A percentile compares a stretch with the other conserved stretches of the same genome.
phyloP scores from a whole-genome alignment of 1,284 basidiomycete genomes.

The Leccinum huronense region DNA sequence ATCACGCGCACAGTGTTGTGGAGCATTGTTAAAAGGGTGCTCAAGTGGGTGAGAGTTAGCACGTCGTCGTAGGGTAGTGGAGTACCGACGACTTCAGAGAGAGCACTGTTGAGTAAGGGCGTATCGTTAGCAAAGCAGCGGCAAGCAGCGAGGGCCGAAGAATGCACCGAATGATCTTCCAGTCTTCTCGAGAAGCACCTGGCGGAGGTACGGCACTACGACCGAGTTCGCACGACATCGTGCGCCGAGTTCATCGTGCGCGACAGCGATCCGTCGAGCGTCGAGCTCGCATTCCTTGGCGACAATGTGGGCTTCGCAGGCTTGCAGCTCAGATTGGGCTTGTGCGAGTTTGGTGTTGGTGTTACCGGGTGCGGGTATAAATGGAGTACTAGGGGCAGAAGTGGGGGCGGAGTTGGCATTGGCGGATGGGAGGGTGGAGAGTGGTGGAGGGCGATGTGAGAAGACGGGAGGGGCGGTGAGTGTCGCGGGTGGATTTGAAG shows the following conservation, averaged over 20 bases:
- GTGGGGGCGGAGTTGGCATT: conserved; percentile 30
- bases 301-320: conserved; percentile 71
- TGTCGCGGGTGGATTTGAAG: conserved; percentile 57
- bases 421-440: conserved; percentile 35
- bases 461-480: conserved; percentile 29
- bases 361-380: too few relatives aligned
- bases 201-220: conserved; percentile 94
- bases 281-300: conserved; percentile 64
- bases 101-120: conserved; percentile 57
- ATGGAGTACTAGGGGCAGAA: conserved; percentile 11
- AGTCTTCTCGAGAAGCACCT: conserved; percentile 94
- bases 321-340: conserved; percentile 73
- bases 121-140: not conserved
- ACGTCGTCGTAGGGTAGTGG: conserved; percentile 92
- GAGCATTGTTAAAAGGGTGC: too few relatives aligned
- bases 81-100: conserved; percentile 84
- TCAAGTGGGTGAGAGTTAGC: conserved; percentile 60
- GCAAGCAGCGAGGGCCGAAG: not conserved
- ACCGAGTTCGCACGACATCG: conserved; percentile 74
- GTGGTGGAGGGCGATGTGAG: conserved; percentile 30
- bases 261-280: conserved; percentile 46
- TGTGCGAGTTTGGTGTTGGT: conserved; percentile 53
- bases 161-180: conserved; percentile 91
- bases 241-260: conserved; percentile 57
- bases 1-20: too few relatives aligned